Base-by-base conservation (phyloP, 345 rosid species). In the Populus nigra region DNA sequence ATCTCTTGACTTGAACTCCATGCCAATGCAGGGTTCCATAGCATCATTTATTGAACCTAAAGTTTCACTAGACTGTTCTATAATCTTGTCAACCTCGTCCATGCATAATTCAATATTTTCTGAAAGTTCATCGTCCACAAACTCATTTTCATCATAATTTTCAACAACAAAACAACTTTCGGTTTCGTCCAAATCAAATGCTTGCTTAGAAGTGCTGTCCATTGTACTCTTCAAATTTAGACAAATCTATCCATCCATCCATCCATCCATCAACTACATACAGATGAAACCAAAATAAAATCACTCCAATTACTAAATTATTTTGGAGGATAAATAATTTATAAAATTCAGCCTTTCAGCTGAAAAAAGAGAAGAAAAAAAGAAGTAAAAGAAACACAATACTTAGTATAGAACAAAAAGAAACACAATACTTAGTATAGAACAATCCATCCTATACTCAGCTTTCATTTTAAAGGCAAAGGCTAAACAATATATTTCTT, bases 1-100 rank as follows among this genome's bases (percentile, higher is more conserved):
- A 39, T 88, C 89, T 75, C 88, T 84, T 15, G 88, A 84, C 57
- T 83, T 72, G 75, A 88, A 88, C 76, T 86, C 81, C 89, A 85
- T 84, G 59, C 87, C 87, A 39, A 80, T 72, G 33, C 65, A 78
- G 1, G 88, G 89, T 27, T 88, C 87, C 5, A 29, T 23, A 69
- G 55, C 79, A 73, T 74, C 76, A 1, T 53, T 69, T 15, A 70
- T 23, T 7, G 69, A 66, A 39, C 81, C 74, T 68, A 57, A 75
- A 86, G 65, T 70, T 73, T 84, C 83, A 62, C 68, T 59, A 45
- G 84, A 83, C 31, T 76, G 78, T 72, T 86, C 83, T 67, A 73
- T 29, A 50, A 79, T 84, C 84, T 84, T 81, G 75, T 77, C 80
- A 75, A 82, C 87, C 76, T 84, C 87, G 62, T 79, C 84, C 15